phyloP scores from a whole-genome alignment of 306 rosid genomes.

The Glycyrrhiza uralensis region DNA sequence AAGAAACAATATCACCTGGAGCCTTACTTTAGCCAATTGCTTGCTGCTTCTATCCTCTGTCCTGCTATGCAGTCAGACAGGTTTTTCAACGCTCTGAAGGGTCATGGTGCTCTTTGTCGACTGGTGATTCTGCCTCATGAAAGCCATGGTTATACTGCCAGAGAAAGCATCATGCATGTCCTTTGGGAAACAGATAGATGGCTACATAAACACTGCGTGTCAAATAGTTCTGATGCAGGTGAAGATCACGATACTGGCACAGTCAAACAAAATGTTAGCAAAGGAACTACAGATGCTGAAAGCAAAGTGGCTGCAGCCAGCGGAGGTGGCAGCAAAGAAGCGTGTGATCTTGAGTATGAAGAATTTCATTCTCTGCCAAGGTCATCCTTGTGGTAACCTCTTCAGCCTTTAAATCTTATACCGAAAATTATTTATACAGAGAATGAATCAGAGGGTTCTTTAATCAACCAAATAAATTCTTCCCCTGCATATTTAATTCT shows the following conservation, averaged over 20 bases:
- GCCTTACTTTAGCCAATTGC: conserved; percentile 17
- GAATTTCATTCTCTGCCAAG: conserved; percentile 45
- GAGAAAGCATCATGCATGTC: conserved; percentile 99
- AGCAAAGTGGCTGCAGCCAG: conserved; percentile 53
- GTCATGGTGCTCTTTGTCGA: conserved; percentile 96
- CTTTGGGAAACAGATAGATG: conserved; percentile 99
- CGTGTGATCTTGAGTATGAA: conserved; percentile 45
- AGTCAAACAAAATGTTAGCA: conserved; percentile 41
- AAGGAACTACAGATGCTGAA: conserved; percentile 45
- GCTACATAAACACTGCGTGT: conserved; percentile 70
- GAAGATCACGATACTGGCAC: conserved; percentile 34
- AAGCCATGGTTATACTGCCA: conserved; percentile 89
- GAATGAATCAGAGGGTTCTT: no score
- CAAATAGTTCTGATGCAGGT: conserved; percentile 41
- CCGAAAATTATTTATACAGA: background rate
- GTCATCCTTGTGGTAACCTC: conserved; percentile 78
- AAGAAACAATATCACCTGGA: background rate
- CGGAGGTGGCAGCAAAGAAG: conserved; percentile 73
- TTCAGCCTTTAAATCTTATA: conserved; percentile 10
- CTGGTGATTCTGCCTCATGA: conserved; percentile 88
- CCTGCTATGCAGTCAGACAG: conserved; percentile 80
- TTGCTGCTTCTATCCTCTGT: conserved; percentile 25
- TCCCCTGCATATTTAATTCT: no score
- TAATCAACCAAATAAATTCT: no score
- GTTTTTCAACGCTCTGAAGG: conserved; percentile 93